Evolutionary conservation across 2,329 filamentous ascomycete species (phyloP).

Genomic region (Byssochlamys sp.): DNA sequence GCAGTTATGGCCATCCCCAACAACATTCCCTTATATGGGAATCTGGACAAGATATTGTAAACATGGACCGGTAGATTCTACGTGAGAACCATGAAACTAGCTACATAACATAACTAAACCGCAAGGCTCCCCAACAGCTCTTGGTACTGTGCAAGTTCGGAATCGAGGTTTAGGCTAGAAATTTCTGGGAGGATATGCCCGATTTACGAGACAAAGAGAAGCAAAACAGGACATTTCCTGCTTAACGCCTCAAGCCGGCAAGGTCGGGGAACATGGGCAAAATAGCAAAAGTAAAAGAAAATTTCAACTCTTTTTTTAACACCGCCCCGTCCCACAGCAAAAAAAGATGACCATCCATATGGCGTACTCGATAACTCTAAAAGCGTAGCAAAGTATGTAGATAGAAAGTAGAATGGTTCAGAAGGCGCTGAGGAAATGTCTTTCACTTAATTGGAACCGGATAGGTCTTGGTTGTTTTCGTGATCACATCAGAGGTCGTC

Average conservation of each 20-base stretch:
- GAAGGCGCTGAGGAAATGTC: background rate
- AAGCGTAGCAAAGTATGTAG: background rate
- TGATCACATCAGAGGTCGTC: slow-evolving; percentile 20
- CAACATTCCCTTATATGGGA: background rate
- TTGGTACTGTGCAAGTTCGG: background rate
- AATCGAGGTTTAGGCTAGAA: background rate
- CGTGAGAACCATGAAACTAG: background rate
- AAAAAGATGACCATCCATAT: background rate
- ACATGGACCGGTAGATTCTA: too few species aligned
- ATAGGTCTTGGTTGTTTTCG: background rate
- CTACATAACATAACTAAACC: background rate
- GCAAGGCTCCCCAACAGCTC: background rate
- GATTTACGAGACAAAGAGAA: background rate
- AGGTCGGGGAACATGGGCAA: background rate
- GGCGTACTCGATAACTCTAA: background rate
- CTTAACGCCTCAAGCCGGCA: background rate
- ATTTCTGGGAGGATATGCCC: background rate
- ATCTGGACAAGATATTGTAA: background rate
- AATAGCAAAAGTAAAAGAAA: background rate
- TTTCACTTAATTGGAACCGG: background rate
- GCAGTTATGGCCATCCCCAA: background rate
- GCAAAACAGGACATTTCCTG: background rate
- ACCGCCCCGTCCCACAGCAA: background rate
- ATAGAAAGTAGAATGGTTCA: background rate
- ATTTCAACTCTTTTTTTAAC: background rate